These are phyloP conservation scores for Sonneratia alba DNA, from an alignment of 345 rosid genomes.

Conservation along the genomic window DNA sequence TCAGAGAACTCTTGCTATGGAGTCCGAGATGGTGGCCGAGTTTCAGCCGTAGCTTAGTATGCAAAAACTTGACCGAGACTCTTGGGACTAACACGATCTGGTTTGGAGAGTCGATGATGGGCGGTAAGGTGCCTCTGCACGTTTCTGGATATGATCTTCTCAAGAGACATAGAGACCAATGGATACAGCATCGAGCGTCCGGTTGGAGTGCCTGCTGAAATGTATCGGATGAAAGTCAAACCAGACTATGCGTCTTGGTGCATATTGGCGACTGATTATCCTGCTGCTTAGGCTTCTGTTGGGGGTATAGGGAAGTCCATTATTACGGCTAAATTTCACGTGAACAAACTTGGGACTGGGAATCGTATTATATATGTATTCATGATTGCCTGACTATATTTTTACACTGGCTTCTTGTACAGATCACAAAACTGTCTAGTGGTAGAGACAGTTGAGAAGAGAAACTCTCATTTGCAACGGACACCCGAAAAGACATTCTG, in stretches of 20 bases:
- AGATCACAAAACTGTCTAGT: background rate
- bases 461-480: slow-evolving; percentile 13
- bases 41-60: too few relatives aligned
- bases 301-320: slow-evolving; percentile 63
- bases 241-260: slow-evolving; percentile 74
- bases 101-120: slow-evolving; percentile 40
- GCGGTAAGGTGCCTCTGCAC: slow-evolving; percentile 63
- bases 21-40: too few relatives aligned
- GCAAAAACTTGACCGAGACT: too few relatives aligned
- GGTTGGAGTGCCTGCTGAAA: slow-evolving; percentile 43
- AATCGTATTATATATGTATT: too few relatives aligned
- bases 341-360: too few relatives aligned
- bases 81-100: too few relatives aligned
- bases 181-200: slow-evolving; percentile 65
- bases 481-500: slow-evolving; percentile 15
- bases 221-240: slow-evolving; percentile 54
- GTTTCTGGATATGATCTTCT: slow-evolving; percentile 78
- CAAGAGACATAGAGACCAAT: slow-evolving; percentile 78
- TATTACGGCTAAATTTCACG: slow-evolving; percentile 7
- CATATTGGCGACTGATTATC: slow-evolving; percentile 15
- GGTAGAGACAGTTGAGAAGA: slow-evolving; percentile 6
- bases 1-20: too few relatives aligned
- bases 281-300: slow-evolving; percentile 63
- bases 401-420: too few relatives aligned
- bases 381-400: too few relatives aligned